Base-by-base conservation (phyloP, 2,329 filamentous ascomycete species). In the Colletotrichum limetticola region DNA sequence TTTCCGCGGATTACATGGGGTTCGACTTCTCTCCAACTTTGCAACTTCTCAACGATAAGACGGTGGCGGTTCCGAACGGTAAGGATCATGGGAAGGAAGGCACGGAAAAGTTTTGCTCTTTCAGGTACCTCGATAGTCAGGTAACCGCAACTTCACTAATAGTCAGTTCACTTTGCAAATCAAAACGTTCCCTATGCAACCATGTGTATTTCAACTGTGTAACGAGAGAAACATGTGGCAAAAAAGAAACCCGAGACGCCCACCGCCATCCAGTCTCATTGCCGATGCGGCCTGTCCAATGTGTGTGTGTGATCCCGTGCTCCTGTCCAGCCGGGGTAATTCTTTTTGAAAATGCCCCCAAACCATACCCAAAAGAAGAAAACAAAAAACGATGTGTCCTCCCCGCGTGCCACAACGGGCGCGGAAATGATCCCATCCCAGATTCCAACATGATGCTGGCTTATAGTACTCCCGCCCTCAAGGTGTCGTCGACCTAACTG, bases 201-300 rank as follows among this genome's bases (percentile, higher is more conserved):
- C 49, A 69, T 72, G 19, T 49, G 53, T 72, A 72, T 64, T 70
- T 22, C 70, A 37, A 69, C n/a, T 64, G 64, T 32, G 63, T 26
- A 72, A 70, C 66, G 59, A 72, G 35, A 64, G 66, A 60, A 69
- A 62, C 19, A 64, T 60, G 70, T 66, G 26, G 66, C 56, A 12
- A 42, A 65, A 69, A 69, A 66, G 59, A 46, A 72, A 55, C 68
- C 59, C 63, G 49, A 72, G 70, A 72, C 66, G 70, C 59, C 59
- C 66, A 56, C 66, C 66, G 55, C 70, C 55, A 70, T 56, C 55
- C 42, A 55, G 59, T 64, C 59, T 69, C 59, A 55, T 55, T 72
- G 66, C 42, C 46, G 66, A 64, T 69, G 70, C 55, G 66, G 59
- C 59, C 67, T 70, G 59, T 53, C 66, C 66, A 24, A 49, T 42